Evolutionary conservation across 768 basidiomycete species (phyloP).

Genomic region (Podaxis mareebaensis): DNA sequence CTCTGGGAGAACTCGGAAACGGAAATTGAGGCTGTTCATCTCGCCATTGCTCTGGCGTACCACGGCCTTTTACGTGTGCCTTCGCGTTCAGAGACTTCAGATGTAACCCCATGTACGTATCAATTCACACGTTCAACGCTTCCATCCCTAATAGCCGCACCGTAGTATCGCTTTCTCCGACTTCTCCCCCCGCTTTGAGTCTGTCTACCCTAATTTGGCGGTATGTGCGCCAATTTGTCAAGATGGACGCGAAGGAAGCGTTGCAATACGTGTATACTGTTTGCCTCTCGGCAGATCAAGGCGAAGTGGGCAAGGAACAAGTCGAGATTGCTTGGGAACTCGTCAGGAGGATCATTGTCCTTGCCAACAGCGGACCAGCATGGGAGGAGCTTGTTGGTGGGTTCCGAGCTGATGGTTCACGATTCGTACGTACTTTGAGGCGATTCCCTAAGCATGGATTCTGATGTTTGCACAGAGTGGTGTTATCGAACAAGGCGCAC

Average conservation of each 20-base stretch:
- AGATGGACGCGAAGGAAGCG: conserved; percentile 91
- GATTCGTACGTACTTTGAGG: conserved; percentile 60
- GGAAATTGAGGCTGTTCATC: conserved; percentile 92
- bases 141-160: background rate
- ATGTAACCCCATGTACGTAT: conserved; percentile 76
- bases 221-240: conserved; percentile 90
- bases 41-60: conserved; percentile 89
- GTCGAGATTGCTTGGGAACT: conserved; percentile 81
- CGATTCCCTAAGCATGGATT: background rate
- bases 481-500: conserved; percentile 80
- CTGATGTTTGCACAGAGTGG: conserved; percentile 57
- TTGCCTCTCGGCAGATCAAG: conserved; percentile 73
- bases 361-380: conserved; percentile 73
- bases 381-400: conserved; percentile 98
- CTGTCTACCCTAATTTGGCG: conserved; percentile 88
- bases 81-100: conserved; percentile 76
- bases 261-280: conserved; percentile 94
- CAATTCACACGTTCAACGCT: background rate
- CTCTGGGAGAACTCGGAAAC: conserved; percentile 86
- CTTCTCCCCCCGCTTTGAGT: conserved; percentile 70
- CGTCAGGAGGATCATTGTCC: conserved; percentile 73
- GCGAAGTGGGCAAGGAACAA: conserved; percentile 78
- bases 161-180: conserved; percentile 70
- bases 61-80: conserved; percentile 90
- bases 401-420: conserved; percentile 85